Evolutionary conservation across 208 protist genomes (phyloP), one percentile per base, ranked within the genome.

Genomic region (Acanthamoeba lenticulata): DNA sequence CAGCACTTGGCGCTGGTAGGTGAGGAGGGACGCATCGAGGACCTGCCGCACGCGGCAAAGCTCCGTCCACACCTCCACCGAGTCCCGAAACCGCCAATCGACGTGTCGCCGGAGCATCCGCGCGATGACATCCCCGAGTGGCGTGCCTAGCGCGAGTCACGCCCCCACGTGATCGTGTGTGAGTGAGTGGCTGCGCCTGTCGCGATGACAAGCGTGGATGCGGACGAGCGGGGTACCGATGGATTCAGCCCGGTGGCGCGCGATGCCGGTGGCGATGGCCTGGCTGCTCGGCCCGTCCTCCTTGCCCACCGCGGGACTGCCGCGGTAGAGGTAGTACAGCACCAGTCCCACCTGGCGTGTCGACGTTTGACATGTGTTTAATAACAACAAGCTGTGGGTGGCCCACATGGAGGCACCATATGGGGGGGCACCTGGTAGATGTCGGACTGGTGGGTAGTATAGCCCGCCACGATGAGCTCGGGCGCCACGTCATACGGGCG

Each of bases 1-100:
- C n/a, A n/a, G n/a, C n/a, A n/a, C n/a, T n/a, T n/a, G n/a, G n/a
- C n/a, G n/a, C n/a, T n/a, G n/a, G n/a, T n/a, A n/a, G n/a, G n/a
- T n/a, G n/a, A n/a, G 57, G n/a, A 67, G n/a, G n/a, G 57, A 67
- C n/a, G 57, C 57, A 29, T 67, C 19, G 57, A 34, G 7, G 57
- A 67, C 2, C 69, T 79, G 69, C 24, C 34, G 69, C 36, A 79
- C 69, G 40, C 69, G 69, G 69, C 69, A 45, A 4, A 79, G 69
- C 40, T 79, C 69, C 32, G 69, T 79, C 69, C 69, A 79, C 40
- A 79, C 69, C 40, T 79, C 69, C 69, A 79, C 44, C 69, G 69
- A 79, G 40, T 79, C 69, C 27, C 40, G 32, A 36, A 79, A 79
- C 36, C 69, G 32, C 69, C 69, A 79, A n/a, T 79, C 69, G 11